Evolutionary conservation across 2,329 filamentous ascomycete species (phyloP), one percentile per base, ranked within the genome.

Genomic region (Xylaria digitata): DNA sequence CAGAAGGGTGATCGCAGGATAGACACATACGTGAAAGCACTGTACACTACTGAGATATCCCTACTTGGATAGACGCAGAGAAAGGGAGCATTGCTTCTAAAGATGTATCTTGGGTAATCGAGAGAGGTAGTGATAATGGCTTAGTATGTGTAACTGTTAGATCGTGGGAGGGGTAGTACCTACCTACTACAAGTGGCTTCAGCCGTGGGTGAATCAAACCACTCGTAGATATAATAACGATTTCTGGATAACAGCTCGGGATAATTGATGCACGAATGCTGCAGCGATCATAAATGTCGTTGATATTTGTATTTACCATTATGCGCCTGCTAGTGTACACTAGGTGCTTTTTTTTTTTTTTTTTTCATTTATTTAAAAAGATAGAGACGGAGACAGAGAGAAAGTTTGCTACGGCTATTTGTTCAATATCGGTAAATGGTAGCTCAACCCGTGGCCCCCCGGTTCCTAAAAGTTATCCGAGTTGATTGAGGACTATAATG

Each of bases 191-290:
- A 26, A 26, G 50, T 21, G 57, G 40, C 50, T 53, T 45, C 26
- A 58, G 53, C 54, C 23, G 59, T 53, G 23, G 59, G 21, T 63
- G 53, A 46, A 46, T 55, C 43, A 43, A 43, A 54, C 42, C 34
- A 43, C 15, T 11, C 1, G 8, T 17, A 30, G 21, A 43, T 46
- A 66, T 43, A 56, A 30, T 37, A 34, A 32, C 45, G 45, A 48
- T 46, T 26, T 37, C 34, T 42, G 21, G 23, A 48, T 40, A 34
- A 17, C 23, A 45, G 8, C 23, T 32, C 64, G 55, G 34, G 60
- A 55, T 65, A 57, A 53, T 63, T 68, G 58, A 68, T 68, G 59
- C 56, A 34, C 49, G 55, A 42, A 26, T 17, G 46, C 40, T 40
- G n/a, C n/a, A 54, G 43, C 23, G 43, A 61, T 65, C 45, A 43